Evolutionary conservation across 2,329 filamentous ascomycete genomes (phyloP), one percentile per base, ranked within the genome.

Genomic region (Colletotrichum lentis): DNA sequence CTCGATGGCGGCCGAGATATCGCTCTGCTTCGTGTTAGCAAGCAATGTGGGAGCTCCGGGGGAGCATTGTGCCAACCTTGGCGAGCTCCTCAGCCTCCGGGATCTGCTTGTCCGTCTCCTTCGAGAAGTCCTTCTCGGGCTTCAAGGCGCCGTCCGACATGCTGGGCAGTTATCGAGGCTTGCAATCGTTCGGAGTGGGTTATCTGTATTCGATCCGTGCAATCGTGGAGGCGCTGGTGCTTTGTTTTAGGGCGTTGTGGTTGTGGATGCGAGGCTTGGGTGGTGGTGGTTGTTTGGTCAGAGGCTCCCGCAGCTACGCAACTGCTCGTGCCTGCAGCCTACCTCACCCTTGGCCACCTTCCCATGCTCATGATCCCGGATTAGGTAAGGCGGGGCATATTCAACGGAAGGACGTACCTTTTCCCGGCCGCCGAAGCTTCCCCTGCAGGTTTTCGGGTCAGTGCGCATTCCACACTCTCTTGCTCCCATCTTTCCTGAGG

Each of bases 121-220:
- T 97, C 77, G 92, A 91, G 88, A 92, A 97, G 89, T 99, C 96
- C 91, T 97, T 97, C 86, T 99, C 96, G 77, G 95, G 93, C 88
- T 96, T 97, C 80, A 96, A 82, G 76, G 86, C 82, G 81, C 89
- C 89, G 82, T 94, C 92, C 76, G 94, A 91, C 94, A 97, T 97
- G 78, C 73, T 86, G 80, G 56, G 75, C 75, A 74, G 74, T 39
- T 57, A 3, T 11, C 16, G 12, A 16, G 11, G 18, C 14, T 60
- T 46, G 7, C 47, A 3, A 37, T 5, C 18, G 43, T 27, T 27
- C 6, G 6, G 27, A 12, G 10, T 5, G 12, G 10, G n/a, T 16
- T 22, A n/a, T 50, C 6, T 3, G 54, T 20, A 2, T 27, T 52
- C 47, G 20, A 47, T 5, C 39, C 35, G 35, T 22, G 20, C 3